These are phyloP conservation scores for Lentinula sp. DNA, from an alignment of 768 basidiomycete species.

Conservation along the genomic window DNA sequence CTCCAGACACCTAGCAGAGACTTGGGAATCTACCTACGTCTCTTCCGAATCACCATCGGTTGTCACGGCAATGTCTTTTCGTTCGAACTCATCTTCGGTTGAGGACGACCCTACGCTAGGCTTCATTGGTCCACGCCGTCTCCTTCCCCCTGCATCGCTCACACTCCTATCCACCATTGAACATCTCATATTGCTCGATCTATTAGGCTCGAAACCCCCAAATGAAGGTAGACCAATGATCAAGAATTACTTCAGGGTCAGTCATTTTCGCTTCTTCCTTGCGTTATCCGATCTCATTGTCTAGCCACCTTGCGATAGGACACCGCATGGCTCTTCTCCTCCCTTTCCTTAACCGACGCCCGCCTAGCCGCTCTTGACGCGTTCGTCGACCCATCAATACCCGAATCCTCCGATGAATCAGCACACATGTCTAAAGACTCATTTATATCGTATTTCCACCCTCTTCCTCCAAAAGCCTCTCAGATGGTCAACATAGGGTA, in stretches of 20 bases:
- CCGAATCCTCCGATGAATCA: neutral
- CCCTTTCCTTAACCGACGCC: slow-evolving; percentile 64
- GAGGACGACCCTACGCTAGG: neutral
- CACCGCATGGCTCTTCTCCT: slow-evolving; percentile 92
- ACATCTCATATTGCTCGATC: slow-evolving; percentile 87
- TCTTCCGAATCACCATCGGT: slow-evolving; percentile 33
- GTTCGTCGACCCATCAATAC: slow-evolving; percentile 27
- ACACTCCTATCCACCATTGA: slow-evolving; percentile 78
- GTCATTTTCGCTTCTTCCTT: neutral
- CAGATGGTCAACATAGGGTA: slow-evolving; percentile 36
- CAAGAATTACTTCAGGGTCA: slow-evolving; percentile 61
- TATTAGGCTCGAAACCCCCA: slow-evolving; percentile 61
- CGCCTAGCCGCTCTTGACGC: slow-evolving; percentile 61
- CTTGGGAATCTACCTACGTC: slow-evolving; percentile 72
- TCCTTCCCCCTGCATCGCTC: slow-evolving; percentile 36
- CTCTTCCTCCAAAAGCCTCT: slow-evolving; percentile 27
- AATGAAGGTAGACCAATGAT: slow-evolving; percentile 50
- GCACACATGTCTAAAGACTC: neutral
- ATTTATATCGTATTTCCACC: slow-evolving; percentile 64
- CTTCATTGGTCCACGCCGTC: slow-evolving; percentile 1
- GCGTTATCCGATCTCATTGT: neutral
- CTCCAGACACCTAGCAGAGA: slow-evolving; percentile 77
- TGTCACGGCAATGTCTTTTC: neutral
- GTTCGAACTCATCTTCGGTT: slow-evolving; percentile 17
- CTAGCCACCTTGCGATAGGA: slow-evolving; percentile 22